Percentiles rank a stretch among this genome's conserved stretches.
phyloP scores from a whole-genome alignment of 345 rosid genomes.

The Mercurialis annua region DNA sequence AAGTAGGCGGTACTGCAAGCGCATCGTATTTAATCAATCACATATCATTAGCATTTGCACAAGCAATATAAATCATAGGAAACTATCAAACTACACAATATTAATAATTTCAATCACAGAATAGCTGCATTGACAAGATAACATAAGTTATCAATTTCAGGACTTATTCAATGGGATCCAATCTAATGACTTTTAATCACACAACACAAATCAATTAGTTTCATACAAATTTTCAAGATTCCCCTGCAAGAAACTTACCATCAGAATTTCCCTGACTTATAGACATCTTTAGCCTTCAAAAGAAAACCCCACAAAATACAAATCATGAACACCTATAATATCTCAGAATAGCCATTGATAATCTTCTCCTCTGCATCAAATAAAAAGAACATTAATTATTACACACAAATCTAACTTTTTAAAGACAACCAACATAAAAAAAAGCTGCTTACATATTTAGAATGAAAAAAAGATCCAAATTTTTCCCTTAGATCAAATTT shows the following conservation, averaged over 20 bases:
- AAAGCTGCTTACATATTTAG: neutral
- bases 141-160: neutral
- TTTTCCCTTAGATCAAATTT: neutral
- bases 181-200: neutral
- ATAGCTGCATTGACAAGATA: neutral
- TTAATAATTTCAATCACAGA: neutral
- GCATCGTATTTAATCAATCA: conserved; percentile 11
- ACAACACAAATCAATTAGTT: neutral
- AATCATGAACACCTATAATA: conserved; percentile 27
- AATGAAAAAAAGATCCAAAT: conserved; percentile 2
- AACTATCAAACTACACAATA: neutral
- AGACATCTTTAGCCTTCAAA: conserved; percentile 46
- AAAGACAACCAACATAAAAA: neutral
- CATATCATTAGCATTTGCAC: neutral
- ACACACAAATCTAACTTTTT: neutral
- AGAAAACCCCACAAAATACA: conserved; percentile 8
- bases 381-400: conserved; percentile 9
- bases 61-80: neutral
- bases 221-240: neutral
- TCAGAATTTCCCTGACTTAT: conserved; percentile 43
- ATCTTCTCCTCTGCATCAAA: conserved; percentile 26
- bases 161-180: neutral
- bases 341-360: conserved; percentile 16
- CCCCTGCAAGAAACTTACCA: conserved; percentile 31
- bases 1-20: conserved; percentile 40